These are phyloP conservation scores for Pyrenophora teres DNA, from an alignment of 2,329 filamentous ascomycete species.

Conservation along the genomic window DNA sequence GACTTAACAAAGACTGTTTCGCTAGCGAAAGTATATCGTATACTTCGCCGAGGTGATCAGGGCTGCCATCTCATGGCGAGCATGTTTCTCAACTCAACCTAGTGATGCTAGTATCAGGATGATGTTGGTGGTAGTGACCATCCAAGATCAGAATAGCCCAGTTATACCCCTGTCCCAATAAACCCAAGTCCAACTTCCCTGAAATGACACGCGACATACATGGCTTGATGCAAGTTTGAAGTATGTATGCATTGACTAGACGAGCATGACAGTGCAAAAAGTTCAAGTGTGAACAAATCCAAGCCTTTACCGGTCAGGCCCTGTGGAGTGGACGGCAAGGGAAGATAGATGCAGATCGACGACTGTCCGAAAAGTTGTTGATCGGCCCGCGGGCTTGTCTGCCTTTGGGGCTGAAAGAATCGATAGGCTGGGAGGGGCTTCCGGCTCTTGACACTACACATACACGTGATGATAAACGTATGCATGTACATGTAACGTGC, in stretches of 20 bases:
- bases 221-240: not conserved
- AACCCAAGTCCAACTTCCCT: not conserved
- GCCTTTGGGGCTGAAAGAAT: not conserved
- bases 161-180: not conserved
- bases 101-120: too few species aligned
- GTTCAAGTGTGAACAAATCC: not conserved
- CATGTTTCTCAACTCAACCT: too few species aligned
- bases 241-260: not conserved
- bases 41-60: too few species aligned
- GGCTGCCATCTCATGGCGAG: too few species aligned
- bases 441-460: not conserved
- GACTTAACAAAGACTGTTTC: too few species aligned
- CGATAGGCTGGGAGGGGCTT: not conserved
- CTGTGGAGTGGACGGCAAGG: not conserved
- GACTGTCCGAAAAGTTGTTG: not conserved
- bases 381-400: slow-evolving; percentile 1
- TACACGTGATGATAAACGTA: slow-evolving; percentile 3
- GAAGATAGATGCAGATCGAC: slow-evolving; percentile 5
- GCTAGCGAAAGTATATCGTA: too few species aligned
- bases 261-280: not conserved
- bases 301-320: not conserved
- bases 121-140: not conserved
- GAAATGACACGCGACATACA: not conserved
- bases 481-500: too few species aligned
- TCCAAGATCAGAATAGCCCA: not conserved